Conservation (phyloP, 192 early-diverging fungal species). For the Rhizophagus sp. region DNA sequence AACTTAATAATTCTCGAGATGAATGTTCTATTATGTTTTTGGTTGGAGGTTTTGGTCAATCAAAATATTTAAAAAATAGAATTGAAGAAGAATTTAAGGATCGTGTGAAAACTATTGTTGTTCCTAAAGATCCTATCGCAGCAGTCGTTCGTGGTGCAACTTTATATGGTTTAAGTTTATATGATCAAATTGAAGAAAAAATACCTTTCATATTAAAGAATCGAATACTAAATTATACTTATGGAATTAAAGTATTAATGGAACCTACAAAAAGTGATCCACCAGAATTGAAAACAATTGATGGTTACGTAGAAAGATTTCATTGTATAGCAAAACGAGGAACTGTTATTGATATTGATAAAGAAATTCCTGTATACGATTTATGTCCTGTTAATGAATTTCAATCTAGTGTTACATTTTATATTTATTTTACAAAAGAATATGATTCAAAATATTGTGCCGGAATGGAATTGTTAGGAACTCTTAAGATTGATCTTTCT, state of each 20-base stretch:
- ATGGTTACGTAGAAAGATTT: too few relatives aligned
- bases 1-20: constrained; percentile 42
- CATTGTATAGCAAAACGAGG: not conserved
- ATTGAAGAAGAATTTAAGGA: constrained; percentile 51
- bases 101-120: constrained; percentile 49
- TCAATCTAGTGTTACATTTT: not conserved
- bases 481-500: not conserved
- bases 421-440: not conserved
- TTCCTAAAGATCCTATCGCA: constrained; percentile 52
- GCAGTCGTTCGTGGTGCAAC: constrained; percentile 59
- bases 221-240: too few relatives aligned
- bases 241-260: too few relatives aligned
- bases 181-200: not conserved
- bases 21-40: constrained; percentile 52
- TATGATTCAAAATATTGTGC: not conserved
- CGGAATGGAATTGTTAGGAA: not conserved
- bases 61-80: constrained; percentile 56
- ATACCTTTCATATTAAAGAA: too few relatives aligned
- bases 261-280: too few relatives aligned
- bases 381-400: not conserved
- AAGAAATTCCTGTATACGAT: not conserved
- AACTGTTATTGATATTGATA: not conserved
- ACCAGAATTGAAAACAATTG: too few relatives aligned
- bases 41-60: constrained; percentile 59
- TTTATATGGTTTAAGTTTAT: constrained; percentile 39